Base-by-base conservation (phyloP, 768 basidiomycete species). In the Tricholoma sp. region DNA sequence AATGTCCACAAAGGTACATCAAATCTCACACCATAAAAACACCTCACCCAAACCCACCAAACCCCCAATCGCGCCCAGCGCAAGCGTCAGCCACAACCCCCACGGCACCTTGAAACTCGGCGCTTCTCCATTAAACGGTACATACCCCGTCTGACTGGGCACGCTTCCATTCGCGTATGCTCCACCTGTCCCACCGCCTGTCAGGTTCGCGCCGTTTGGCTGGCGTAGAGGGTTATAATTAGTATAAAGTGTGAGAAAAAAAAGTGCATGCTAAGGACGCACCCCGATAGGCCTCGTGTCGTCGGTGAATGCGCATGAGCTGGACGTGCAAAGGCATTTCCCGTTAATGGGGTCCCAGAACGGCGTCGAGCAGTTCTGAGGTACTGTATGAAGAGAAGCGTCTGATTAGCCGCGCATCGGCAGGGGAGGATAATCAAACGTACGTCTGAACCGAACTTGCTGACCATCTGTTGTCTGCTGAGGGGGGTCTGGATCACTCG, bases 281-380 rank as follows among this genome's bases (percentile, higher is more conserved):
- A 86, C 86, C 59, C 86, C 86, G 37, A 88, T 84, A 4, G 85
- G 78, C 41, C 85, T 74, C 18, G 85, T 80, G 43, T 76, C 69
- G 63, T 92, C 89, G 3, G 69, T 67, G 69, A 91, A 91, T 0
- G 76, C 72, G 67, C 91, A 91, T 1, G 70, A 72, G 52, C 58
- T 61, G 1, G 79, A 77, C 0, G 71, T 78, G 71, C 89, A 91
- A 52, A 85, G 71, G 61, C 90, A 91, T 35, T 75, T 71, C 62
- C 82, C 84, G 24, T 61, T 74, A 52, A 90, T 78, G 1, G 90
- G 90, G 68, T 91, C 89, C 87, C 88, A 91, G 78, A 88, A 91
- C 3, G 85, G 78, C 9, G 88, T 90, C 4, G 85, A 85, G 69
- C 88, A 90, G 71, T 88, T 87, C 19, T 76, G 57, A 21, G 88